phyloP scores from a whole-genome alignment of 2,329 filamentous ascomycete genomes.

The Fonsecaea nubica region DNA sequence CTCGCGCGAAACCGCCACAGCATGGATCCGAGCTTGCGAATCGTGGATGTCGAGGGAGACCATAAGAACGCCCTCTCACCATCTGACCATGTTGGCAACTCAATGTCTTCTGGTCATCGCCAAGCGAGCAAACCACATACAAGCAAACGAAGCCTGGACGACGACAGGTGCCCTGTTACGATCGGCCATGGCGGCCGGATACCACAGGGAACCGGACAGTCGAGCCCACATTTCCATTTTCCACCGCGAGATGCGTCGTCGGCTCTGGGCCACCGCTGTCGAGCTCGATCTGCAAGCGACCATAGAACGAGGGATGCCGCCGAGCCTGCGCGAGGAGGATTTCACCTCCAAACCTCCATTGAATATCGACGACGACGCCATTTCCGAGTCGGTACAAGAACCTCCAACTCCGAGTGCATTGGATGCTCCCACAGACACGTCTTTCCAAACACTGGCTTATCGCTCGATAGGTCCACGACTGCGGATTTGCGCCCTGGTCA shows the following conservation, averaged over 20 bases:
- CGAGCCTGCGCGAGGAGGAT: conserved; percentile 49
- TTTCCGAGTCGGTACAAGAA: conserved; percentile 22
- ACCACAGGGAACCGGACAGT: conserved; percentile 55
- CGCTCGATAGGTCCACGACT: conserved; percentile 39
- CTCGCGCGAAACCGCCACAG: conserved; percentile 24
- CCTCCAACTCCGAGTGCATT: conserved; percentile 30
- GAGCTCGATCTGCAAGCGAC: conserved; percentile 64
- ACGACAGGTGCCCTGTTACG: conserved; percentile 54
- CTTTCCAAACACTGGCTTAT: conserved; percentile 39
- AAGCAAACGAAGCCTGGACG: conserved; percentile 58
- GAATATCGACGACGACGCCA: conserved; percentile 42
- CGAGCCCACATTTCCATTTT: conserved; percentile 48
- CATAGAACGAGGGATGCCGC: conserved; percentile 62
- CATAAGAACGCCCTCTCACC: conserved; percentile 58
- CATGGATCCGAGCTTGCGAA: conserved; percentile 33
- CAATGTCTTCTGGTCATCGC: conserved; percentile 56
- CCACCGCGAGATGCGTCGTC: conserved; percentile 60
- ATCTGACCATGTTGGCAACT: conserved; percentile 57
- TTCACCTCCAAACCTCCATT: conserved; percentile 57
- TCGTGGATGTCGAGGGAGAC: conserved; percentile 23
- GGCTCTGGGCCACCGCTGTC: conserved; percentile 63
- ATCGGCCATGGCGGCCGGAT: conserved; percentile 56
- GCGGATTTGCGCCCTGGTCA: conserved; percentile 40
- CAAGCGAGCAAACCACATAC: conserved; percentile 55
- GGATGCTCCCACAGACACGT: conserved; percentile 36